Percentiles rank a stretch among this genome's conserved stretches.
These are phyloP conservation scores for Gigaspora rosea DNA, from an alignment of 192 early-diverging fungal genomes.

Conservation along the genomic window DNA sequence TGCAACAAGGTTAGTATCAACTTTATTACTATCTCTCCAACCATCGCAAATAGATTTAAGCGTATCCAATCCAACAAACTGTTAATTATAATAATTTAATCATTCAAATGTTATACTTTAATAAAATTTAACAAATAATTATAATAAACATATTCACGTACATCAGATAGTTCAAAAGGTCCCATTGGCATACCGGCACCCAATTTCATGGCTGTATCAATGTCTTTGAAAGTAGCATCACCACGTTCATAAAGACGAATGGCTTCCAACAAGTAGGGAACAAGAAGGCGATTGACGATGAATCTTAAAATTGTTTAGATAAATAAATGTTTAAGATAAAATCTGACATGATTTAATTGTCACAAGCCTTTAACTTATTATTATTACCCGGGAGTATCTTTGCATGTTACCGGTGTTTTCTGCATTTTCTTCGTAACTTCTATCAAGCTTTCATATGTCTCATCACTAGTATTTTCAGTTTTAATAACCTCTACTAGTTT, in stretches of 20 bases:
- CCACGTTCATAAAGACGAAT: constrained; percentile 88
- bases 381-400: constrained; percentile 90
- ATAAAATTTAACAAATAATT: background rate
- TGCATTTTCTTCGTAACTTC: constrained; percentile 74
- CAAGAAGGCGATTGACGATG: constrained; percentile 94
- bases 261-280: constrained; percentile 97
- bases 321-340: background rate
- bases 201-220: constrained; percentile 96
- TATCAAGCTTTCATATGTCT: constrained; percentile 64
- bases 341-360: background rate
- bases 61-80: constrained; percentile 95
- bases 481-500: constrained; percentile 94
- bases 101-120: background rate
- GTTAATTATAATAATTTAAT: background rate
- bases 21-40: constrained; percentile 83
- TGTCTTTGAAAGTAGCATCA: constrained; percentile 80
- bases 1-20: constrained; percentile 74
- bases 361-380: background rate
- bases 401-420: constrained; percentile 91
- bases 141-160: constrained; percentile 43
- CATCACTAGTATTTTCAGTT: constrained; percentile 60
- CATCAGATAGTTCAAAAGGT: constrained; percentile 80
- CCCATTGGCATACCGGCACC: constrained; percentile 98
- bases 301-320: constrained; percentile 49
- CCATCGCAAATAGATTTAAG: constrained; percentile 95